Percentiles rank a stretch among this genome's conserved stretches.
Conservation (phyloP, 2,329 filamentous ascomycete genomes). For the Trichophyton simii region DNA sequence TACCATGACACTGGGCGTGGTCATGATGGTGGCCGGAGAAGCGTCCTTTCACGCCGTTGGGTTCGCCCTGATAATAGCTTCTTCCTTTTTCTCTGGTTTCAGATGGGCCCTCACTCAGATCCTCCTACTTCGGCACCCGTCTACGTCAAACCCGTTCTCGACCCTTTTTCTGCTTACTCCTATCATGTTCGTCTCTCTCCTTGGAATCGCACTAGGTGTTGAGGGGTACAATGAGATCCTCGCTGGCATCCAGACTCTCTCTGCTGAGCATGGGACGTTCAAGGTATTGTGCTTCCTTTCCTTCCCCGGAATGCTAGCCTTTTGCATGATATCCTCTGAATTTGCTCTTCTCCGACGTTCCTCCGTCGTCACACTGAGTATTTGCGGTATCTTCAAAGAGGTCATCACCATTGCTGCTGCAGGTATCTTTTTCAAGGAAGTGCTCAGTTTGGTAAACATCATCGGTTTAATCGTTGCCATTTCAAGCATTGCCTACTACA, state of each 20-base stretch:
- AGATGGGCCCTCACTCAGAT: conserved; percentile 98
- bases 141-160: conserved; percentile 90
- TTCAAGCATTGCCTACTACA: conserved; percentile 74
- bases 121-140: conserved; percentile 80
- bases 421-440: conserved; percentile 76
- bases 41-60: conserved; percentile 76
- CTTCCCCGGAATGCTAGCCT: conserved; percentile 83
- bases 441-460: conserved; percentile 75
- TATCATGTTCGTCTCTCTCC: conserved; percentile 79
- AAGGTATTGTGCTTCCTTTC: conserved; percentile 61
- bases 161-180: conserved; percentile 97
- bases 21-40: conserved; percentile 98
- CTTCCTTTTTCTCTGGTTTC: conserved; percentile 91
- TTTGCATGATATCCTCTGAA: conserved; percentile 92
- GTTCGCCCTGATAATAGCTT: conserved; percentile 83
- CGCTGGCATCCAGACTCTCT: conserved; percentile 52
- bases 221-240: conserved; percentile 63
- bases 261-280: conserved; percentile 53
- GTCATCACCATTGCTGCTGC: conserved; percentile 90
- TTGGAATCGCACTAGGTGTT: conserved; percentile 69
- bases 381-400: conserved; percentile 98
- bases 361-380: conserved; percentile 87
- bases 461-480: conserved; percentile 81
- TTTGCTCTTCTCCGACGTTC: conserved; percentile 92
- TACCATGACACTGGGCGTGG: conserved; percentile 81